Base-by-base conservation (phyloP, 2,329 filamentous ascomycete species). In the Aspergillus tubingensis region DNA sequence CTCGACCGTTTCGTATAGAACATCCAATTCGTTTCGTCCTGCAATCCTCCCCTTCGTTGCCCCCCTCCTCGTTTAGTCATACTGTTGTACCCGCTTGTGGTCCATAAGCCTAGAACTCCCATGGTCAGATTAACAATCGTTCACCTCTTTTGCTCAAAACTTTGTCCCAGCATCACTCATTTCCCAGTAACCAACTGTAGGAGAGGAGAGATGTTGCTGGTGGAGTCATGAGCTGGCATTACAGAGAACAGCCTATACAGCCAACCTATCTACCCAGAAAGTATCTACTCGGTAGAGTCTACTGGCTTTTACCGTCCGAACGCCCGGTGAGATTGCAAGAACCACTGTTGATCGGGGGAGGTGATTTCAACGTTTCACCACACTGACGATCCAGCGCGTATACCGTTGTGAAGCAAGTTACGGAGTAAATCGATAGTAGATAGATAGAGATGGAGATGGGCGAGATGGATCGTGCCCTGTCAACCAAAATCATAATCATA, bases 1-100 rank as follows among this genome's bases (percentile, higher is more conserved):
- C 19, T 55, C 53, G 25, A 55, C 17, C 32, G 53, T 55, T 55
- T 55, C 53, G 53, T 47, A 47, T 55, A 55, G 53, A 55, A 55
- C 43, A 30, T 11, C 39, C 25, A 13, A 32, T 55, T 27, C 25
- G 47, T 32, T 50, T 50, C 47, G 47, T 5, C 41, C 47, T 32
- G 25, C 23, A 11, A 30, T 17, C n/a, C 47, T 8, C 13, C 23
- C 15, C 8, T n/a, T 25, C 47, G 10, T n/a, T 25, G 27, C 23
- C 47, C 15, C 25, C 15, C 25, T 8, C 23, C 13, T 27, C 25
- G 25, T 27, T 25, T n/a, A 7, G 23, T 50, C 17, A 50, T 36
- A 4, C 32, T 36, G 47, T 50, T 23, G 30, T n/a, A 50, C 8
- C 25, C 25, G 32, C 32, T 15, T 13, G 47, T 36, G 47, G 47